phyloP scores from a whole-genome alignment of 441 rosid species.

The Biscutella auriculata region DNA sequence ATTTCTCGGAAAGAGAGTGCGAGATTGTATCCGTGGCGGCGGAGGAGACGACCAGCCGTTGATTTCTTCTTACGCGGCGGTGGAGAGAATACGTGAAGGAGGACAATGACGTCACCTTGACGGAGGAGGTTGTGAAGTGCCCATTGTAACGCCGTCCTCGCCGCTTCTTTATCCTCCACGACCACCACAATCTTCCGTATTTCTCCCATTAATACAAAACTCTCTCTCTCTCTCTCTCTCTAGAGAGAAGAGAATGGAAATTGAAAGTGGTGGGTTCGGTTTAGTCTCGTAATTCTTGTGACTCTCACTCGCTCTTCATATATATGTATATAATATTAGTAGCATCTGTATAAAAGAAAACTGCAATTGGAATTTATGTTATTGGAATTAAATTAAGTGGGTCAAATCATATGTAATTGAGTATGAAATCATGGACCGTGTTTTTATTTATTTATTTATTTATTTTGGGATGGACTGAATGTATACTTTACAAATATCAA shows the following conservation, averaged over 20 bases:
- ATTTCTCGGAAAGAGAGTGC: conserved; percentile 75
- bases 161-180: conserved; percentile 60
- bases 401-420: conserved; percentile 1
- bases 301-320: not conserved
- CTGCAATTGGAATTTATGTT: not conserved
- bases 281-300: conserved; percentile 19
- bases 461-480: not conserved
- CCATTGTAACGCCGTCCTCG: conserved; percentile 68
- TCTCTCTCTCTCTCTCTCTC: not conserved
- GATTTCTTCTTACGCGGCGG: conserved; percentile 35
- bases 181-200: conserved; percentile 56
- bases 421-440: conserved; percentile 17
- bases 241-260: no score
- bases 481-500: not conserved
- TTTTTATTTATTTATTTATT: no score
- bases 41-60: conserved; percentile 35
- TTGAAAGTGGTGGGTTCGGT: no score
- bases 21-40: conserved; percentile 50
- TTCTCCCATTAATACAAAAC: conserved; percentile 18
- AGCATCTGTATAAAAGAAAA: no score
- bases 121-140: conserved; percentile 67
- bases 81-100: conserved; percentile 61
- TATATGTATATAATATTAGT: not conserved
- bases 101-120: conserved; percentile 54
- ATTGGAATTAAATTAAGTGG: conserved; percentile 9